A percentile compares a stretch with the other conserved stretches of the same genome.
Conservation (phyloP, 2,329 filamentous ascomycete species). For the Harringtonia lauricola region DNA sequence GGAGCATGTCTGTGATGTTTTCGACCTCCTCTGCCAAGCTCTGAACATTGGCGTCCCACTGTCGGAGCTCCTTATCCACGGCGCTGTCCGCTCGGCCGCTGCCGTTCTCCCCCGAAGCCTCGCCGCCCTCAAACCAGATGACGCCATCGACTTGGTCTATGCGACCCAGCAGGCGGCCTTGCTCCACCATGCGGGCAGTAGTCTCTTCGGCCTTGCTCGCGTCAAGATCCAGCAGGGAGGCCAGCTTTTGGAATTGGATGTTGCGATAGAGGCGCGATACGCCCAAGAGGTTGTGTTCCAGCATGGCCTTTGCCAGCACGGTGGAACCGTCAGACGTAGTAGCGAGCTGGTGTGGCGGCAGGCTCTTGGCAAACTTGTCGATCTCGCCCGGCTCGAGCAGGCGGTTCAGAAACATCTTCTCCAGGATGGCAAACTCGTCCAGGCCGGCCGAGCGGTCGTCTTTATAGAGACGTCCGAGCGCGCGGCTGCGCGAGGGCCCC, state of each 20-base stretch:
- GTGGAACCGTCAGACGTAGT: conserved; percentile 84
- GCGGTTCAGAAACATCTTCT: conserved; percentile 95
- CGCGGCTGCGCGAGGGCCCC: conserved; percentile 70
- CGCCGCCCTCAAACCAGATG: conserved; percentile 74
- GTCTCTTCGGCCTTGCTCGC: conserved; percentile 80
- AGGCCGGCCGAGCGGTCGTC: conserved; percentile 72
- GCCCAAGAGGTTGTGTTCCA: conserved; percentile 90
- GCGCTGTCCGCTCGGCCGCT: conserved; percentile 53
- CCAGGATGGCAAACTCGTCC: conserved; percentile 75
- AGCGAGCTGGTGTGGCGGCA: conserved; percentile 83
- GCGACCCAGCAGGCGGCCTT: conserved; percentile 72
- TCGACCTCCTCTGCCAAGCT: conserved; percentile 73
- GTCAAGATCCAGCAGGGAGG: conserved; percentile 64
- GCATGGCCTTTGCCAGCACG: conserved; percentile 82
- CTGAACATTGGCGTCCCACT: conserved; percentile 86
- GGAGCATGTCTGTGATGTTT: conserved; percentile 69
- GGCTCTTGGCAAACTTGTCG: conserved; percentile 66
- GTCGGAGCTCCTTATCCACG: conserved; percentile 60
- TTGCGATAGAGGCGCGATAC: conserved; percentile 72
- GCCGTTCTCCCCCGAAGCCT: conserved; percentile 57
- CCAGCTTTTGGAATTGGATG: conserved; percentile 66
- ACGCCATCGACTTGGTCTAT: conserved; percentile 90
- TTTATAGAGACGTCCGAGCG: conserved; percentile 79
- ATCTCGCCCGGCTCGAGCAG: conserved; percentile 76
- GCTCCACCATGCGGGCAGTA: conserved; percentile 91